Evolutionary conservation across 2,329 filamentous ascomycete genomes (phyloP).

Genomic region (Venturia aucupariae): DNA sequence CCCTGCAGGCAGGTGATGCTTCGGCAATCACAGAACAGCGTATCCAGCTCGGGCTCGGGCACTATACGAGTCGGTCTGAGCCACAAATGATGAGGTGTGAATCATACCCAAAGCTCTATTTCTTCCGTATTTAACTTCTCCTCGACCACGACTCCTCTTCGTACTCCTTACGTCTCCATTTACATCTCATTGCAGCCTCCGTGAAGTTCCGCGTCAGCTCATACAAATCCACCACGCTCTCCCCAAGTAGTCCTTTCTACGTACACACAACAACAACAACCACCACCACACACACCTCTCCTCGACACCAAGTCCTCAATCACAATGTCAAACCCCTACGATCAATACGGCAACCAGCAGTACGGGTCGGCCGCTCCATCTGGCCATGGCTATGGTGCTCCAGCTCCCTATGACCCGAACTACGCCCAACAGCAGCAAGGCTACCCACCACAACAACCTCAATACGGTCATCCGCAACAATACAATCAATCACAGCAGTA

Average conservation of each 20-base stretch:
- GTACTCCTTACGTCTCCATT: neutral
- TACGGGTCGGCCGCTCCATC: slow-evolving; percentile 20
- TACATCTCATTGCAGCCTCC: neutral
- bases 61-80: neutral
- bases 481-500: slow-evolving; percentile 27
- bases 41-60: neutral
- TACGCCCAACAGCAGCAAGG: slow-evolving; percentile 24
- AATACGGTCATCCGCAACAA: slow-evolving; percentile 17
- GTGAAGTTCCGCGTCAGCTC: neutral
- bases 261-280: no score
- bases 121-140: neutral
- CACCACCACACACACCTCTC: neutral
- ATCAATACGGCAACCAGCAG: slow-evolving; percentile 30
- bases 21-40: neutral
- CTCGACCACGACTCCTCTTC: neutral
- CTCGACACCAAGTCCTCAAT: neutral
- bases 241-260: no score
- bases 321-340: slow-evolving; percentile 45
- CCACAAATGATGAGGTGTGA: neutral
- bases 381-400: slow-evolving; percentile 15
- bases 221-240: neutral
- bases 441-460: slow-evolving; percentile 19
- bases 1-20: neutral
- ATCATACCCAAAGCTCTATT: neutral
- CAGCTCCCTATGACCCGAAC: slow-evolving; percentile 17